Evolutionary conservation across 2,329 filamentous ascomycete genomes (phyloP), one percentile per base, ranked within the genome.

Genomic region (Aureobasidium sp.): DNA sequence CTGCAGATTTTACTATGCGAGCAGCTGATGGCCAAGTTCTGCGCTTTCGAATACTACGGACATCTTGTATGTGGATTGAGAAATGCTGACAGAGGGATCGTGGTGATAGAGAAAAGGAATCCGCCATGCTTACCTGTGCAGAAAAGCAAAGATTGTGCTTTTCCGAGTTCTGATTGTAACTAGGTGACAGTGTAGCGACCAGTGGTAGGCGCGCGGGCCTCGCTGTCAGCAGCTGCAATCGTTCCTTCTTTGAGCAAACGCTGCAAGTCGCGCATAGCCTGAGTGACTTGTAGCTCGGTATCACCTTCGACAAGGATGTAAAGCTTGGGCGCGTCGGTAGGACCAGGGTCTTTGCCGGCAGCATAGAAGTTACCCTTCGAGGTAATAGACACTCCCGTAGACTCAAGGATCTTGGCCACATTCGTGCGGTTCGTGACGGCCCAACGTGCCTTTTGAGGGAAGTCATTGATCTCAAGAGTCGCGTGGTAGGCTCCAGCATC

Each of bases 251-350:
- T 91, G 67, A 99, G 77, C 69, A 97, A 78, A 50, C 92, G 84
- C 71, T 91, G 93, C 66, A 99, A 81, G 76, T 97, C 92, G 67
- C 86, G 85, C 83, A 99, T 90, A 2, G 94, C 94, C 69, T 90
- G 88, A 57, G 89, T 90, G 32, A 99, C 94, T 36, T 91, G 87
- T 59, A 96, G 80, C 75, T 99, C 94, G 0, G 94, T 97, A 70
- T 99, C 94, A 45, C 94, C 94, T 73, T 99, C 94, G 62, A 99
- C 95, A 64, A 99, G 82, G 69, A 99, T 97, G 73, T 97, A 99
- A 68, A 99, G 79, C 79, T 97, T 97, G n/a, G 94, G 89, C 67
- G 91, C 86, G 60, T 87, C 88, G 39, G 84, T 86, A 0, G 87
- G 74, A 8, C 81, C 84, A 2, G 91, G 91, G 66, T 90, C 87